Conservation (phyloP, 2,329 filamentous ascomycete species). For the Rhynchosporium agropyri region DNA sequence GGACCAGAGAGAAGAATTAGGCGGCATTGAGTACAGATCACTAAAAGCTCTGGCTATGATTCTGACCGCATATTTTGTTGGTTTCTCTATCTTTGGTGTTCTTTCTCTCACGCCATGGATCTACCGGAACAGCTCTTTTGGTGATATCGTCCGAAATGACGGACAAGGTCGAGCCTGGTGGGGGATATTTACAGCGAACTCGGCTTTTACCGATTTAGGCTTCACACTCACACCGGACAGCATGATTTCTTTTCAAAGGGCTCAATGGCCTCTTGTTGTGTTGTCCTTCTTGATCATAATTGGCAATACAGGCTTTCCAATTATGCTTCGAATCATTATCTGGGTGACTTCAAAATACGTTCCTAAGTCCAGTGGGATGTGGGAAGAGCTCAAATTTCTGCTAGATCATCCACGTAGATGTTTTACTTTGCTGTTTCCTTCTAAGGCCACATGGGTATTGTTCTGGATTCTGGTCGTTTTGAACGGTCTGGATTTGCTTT, state of each 20-base stretch:
- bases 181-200: slow-evolving; percentile 85
- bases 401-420: slow-evolving; percentile 94
- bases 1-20: slow-evolving; percentile 90
- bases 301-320: slow-evolving; percentile 93
- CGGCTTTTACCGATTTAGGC: slow-evolving; percentile 93
- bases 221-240: slow-evolving; percentile 91
- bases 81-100: slow-evolving; percentile 78
- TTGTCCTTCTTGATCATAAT: slow-evolving; percentile 88
- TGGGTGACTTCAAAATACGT: slow-evolving; percentile 74
- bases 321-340: slow-evolving; percentile 91
- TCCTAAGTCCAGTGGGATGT: slow-evolving; percentile 68
- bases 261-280: slow-evolving; percentile 74
- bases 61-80: slow-evolving; percentile 77
- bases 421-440: slow-evolving; percentile 92
- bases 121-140: slow-evolving; percentile 62
- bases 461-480: slow-evolving; percentile 82
- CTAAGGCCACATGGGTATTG: slow-evolving; percentile 91
- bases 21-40: slow-evolving; percentile 94
- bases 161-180: slow-evolving; percentile 79
- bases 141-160: slow-evolving; percentile 60
- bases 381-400: slow-evolving; percentile 88
- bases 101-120: slow-evolving; percentile 83
- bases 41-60: slow-evolving; percentile 83
- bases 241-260: slow-evolving; percentile 84
- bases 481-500: slow-evolving; percentile 82